Evolutionary conservation across 2,329 filamentous ascomycete species (phyloP), one percentile per base, ranked within the genome.

Genomic region (Paracoccidioides brasiliensis): DNA sequence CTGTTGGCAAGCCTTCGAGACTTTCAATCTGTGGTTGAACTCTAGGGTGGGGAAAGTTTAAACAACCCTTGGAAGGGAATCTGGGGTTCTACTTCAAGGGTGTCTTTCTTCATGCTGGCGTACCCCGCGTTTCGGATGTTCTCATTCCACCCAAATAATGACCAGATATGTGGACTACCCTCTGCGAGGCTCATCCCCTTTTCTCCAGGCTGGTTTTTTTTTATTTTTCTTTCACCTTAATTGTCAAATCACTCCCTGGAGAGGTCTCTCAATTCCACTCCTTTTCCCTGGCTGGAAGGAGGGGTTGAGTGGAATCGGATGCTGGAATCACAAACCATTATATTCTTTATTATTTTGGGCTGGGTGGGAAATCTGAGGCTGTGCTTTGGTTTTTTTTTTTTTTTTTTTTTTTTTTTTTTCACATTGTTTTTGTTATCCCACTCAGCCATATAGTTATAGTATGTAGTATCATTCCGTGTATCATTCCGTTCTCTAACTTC

Each of bases 111-210:
- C 32, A 28, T 14, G 30, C 45, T 14, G 15, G 32, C 45, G 15
- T 8, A 37, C 32, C 3, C 28, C 35, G 9, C 15, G 12, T 48
- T 37, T 48, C 5, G 45, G 57, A 57, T 62, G 44, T 61, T 54
- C 44, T 59, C 38, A 22, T 35, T 52, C 53, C 53, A 38, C 49
- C 59, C 4, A 50, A 58, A 62, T 59, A 62, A 65, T 30, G 32
- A 15, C 45, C 45, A 22, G 45, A 33, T 48, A 10, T 22, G 22
- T 41, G 49, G 49, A 41, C 49, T 40, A 40, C 8, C 37, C 52
- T 64, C 66, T 64, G 62, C 69, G 78, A 77, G 77, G 75, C 57
- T 77, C 76, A 78, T 78, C 76, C 69, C 73, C 77, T 78, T 78
- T 73, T 65, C 71, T 76, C 72, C 70, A 70, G 70, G 74, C 74